Percentiles rank a stretch among this genome's conserved stretches.
These are phyloP conservation scores for Zalaria sp. DNA, from an alignment of 2,329 filamentous ascomycete species.

Conservation along the genomic window DNA sequence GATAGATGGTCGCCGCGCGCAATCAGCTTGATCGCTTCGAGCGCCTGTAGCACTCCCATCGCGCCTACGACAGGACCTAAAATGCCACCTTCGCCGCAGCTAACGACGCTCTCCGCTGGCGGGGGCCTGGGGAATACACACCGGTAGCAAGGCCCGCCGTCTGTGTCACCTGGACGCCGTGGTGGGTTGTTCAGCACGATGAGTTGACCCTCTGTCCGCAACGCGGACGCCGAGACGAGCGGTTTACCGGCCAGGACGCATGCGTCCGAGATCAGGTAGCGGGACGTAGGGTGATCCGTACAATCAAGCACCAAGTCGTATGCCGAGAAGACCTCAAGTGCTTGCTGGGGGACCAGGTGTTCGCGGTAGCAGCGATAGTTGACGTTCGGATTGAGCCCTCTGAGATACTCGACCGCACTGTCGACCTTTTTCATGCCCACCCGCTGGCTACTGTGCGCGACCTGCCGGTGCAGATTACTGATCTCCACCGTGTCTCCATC, in stretches of 20 bases:
- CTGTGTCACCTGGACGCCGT: slow-evolving; percentile 37
- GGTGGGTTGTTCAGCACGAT: slow-evolving; percentile 77
- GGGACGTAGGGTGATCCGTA: slow-evolving; percentile 81
- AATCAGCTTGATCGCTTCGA: slow-evolving; percentile 80
- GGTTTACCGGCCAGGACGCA: slow-evolving; percentile 69
- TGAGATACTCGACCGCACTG: slow-evolving; percentile 39
- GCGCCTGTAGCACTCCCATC: slow-evolving; percentile 85
- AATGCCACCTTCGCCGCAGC: slow-evolving; percentile 86
- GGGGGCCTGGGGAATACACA: slow-evolving; percentile 86
- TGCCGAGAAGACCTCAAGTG: slow-evolving; percentile 46
- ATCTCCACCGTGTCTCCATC: slow-evolving; percentile 80
- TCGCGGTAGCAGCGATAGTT: slow-evolving; percentile 47
- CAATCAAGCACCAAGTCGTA: slow-evolving; percentile 90
- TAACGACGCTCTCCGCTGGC: slow-evolving; percentile 65
- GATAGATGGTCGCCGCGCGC: slow-evolving; percentile 21
- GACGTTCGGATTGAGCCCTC: slow-evolving; percentile 60
- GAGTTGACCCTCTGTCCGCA: slow-evolving; percentile 80
- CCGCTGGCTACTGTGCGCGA: slow-evolving; percentile 58
- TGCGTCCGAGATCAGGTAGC: slow-evolving; percentile 84
- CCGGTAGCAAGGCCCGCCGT: slow-evolving; percentile 76
- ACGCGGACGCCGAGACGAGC: slow-evolving; percentile 76
- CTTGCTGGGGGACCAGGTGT: slow-evolving; percentile 56
- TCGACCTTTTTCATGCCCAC: slow-evolving; percentile 70
- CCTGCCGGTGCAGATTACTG: slow-evolving; percentile 87
- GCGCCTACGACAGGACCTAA: slow-evolving; percentile 81